Conservation (phyloP, 495 filamentous ascomycete species). For the Tetracladium setigerum region DNA sequence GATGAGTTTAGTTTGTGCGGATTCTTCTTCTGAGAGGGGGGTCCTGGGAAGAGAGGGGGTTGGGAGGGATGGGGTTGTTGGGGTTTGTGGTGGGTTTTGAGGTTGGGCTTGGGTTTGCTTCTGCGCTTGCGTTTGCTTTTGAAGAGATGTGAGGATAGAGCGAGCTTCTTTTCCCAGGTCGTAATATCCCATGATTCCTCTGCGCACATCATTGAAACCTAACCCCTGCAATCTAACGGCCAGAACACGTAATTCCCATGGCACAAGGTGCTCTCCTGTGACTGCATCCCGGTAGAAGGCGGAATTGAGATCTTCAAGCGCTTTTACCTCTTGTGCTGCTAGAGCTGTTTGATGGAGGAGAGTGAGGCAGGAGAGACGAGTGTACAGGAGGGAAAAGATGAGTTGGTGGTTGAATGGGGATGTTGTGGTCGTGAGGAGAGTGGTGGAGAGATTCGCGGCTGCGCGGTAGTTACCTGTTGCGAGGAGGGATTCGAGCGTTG, state of each 20-base stretch:
- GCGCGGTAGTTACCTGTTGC: conserved; percentile 56
- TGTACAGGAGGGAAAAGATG: conserved; percentile 76
- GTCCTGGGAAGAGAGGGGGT: not conserved
- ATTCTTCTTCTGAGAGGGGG: conserved; percentile 18
- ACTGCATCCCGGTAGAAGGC: conserved; percentile 55
- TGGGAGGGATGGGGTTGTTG: no score
- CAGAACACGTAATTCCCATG: conserved; percentile 81
- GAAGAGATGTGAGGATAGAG: conserved; percentile 34
- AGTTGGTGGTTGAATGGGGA: conserved; percentile 44
- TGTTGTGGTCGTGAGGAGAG: conserved; percentile 44
- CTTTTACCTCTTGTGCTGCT: conserved; percentile 80
- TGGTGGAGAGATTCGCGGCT: conserved; percentile 65
- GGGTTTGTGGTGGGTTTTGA: not conserved
- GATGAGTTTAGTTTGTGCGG: conserved; percentile 34
- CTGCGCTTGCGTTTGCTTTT: conserved; percentile 5
- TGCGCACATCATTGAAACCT: conserved; percentile 73
- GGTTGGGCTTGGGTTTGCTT: not conserved
- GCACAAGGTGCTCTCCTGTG: conserved; percentile 54
- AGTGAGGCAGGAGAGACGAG: conserved; percentile 73
- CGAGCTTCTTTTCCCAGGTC: conserved; percentile 76
- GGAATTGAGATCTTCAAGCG: conserved; percentile 70
- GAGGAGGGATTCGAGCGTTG: conserved; percentile 48
- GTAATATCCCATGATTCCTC: conserved; percentile 81
- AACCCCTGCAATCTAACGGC: conserved; percentile 77
- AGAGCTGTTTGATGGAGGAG: conserved; percentile 59